phyloP scores from a whole-genome alignment of 192 early-diverging fungal genomes.

The Geranomyces michiganensis region DNA sequence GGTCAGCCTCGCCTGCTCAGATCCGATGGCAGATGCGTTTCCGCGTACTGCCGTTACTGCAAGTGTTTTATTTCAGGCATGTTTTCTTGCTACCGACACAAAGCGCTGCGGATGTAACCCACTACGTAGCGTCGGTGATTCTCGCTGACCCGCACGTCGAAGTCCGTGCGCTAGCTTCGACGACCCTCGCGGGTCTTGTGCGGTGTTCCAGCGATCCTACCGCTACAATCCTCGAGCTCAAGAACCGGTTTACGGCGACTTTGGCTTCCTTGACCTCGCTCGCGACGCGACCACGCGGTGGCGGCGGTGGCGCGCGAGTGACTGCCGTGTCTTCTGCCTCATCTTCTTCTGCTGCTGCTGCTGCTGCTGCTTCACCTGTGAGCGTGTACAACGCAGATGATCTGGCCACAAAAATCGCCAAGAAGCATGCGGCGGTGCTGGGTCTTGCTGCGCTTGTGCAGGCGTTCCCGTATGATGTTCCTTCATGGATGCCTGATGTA shows the following conservation, averaged over 20 bases:
- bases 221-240: conserved; percentile 61
- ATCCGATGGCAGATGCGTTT: conserved; percentile 78
- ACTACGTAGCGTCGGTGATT: conserved; percentile 69
- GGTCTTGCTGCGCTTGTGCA: conserved; percentile 85
- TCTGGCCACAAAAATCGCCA: background rate
- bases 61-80: conserved; percentile 86
- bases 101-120: conserved; percentile 63
- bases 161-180: conserved; percentile 73
- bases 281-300: background rate
- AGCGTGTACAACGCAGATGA: background rate
- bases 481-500: conserved; percentile 83
- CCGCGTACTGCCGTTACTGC: conserved; percentile 80
- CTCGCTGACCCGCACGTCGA: conserved; percentile 84
- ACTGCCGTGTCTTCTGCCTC: background rate
- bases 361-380: background rate
- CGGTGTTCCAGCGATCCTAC: conserved; percentile 67
- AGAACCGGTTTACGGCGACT: conserved; percentile 18
- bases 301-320: background rate
- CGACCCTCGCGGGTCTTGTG: conserved; percentile 76
- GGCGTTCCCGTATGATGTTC: conserved; percentile 94
- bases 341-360: too few relatives aligned
- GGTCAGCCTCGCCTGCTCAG: conserved; percentile 23
- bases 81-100: conserved; percentile 68
- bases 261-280: background rate
- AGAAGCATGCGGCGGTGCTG: conserved; percentile 81